Evolutionary conservation across 1,284 basidiomycete genomes (phyloP).

Genomic region (Golubevia sp.): DNA sequence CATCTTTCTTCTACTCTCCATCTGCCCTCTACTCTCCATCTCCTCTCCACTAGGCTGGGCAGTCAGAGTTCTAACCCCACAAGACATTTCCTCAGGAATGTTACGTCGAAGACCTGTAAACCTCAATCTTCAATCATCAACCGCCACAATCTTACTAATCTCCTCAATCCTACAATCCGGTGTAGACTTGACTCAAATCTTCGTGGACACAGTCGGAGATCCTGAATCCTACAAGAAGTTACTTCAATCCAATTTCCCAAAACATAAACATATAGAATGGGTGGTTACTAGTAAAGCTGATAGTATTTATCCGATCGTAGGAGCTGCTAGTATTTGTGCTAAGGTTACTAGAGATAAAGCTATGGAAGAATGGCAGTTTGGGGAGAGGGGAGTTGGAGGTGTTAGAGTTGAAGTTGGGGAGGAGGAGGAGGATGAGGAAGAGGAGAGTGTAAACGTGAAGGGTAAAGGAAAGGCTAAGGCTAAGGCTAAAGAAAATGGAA

Average conservation of each 20-base stretch:
- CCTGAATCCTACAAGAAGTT: slow-evolving; percentile 76
- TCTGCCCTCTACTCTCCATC: slow-evolving; percentile 71
- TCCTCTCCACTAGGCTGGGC: slow-evolving; percentile 78
- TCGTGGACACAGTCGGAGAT: slow-evolving; percentile 91
- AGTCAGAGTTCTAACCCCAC: slow-evolving; percentile 82
- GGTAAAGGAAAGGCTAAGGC: neutral
- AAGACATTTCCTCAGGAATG: slow-evolving; percentile 91
- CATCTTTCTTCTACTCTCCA: slow-evolving; percentile 60
- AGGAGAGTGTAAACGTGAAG: neutral
- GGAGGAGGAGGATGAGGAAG: neutral
- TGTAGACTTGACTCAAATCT: slow-evolving; percentile 83
- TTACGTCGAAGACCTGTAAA: slow-evolving; percentile 80
- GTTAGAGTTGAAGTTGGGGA: slow-evolving; percentile 14
- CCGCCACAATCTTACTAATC: slow-evolving; percentile 87
- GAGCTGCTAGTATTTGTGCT: slow-evolving; percentile 92
- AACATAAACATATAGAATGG: slow-evolving; percentile 66
- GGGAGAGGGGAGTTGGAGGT: slow-evolving; percentile 47
- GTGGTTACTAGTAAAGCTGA: slow-evolving; percentile 93
- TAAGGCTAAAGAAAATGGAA: slow-evolving; percentile 63
- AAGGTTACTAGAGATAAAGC: slow-evolving; percentile 94
- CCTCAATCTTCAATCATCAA: slow-evolving; percentile 88
- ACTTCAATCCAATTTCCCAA: slow-evolving; percentile 36
- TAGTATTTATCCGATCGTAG: slow-evolving; percentile 92
- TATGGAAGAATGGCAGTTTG: slow-evolving; percentile 77
- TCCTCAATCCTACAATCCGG: slow-evolving; percentile 78